Percentiles rank a stretch among this genome's conserved stretches.
These are phyloP conservation scores for Starmerella powellii DNA, from an alignment of 805 yeast genomes.

Conservation along the genomic window DNA sequence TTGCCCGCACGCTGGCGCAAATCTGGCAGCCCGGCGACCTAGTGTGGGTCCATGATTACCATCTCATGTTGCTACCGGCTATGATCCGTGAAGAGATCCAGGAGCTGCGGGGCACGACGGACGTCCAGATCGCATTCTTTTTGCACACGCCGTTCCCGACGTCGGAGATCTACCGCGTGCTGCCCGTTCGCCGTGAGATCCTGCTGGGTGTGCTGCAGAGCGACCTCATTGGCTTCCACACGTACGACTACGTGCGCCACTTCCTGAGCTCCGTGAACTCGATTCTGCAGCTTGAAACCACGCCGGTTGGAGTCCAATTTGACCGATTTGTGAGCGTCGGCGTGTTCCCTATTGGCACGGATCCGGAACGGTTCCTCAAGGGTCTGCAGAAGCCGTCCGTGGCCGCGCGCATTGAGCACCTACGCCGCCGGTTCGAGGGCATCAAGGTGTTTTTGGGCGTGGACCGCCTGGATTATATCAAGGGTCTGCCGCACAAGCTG, in stretches of 20 bases:
- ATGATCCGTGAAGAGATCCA: conserved; percentile 57
- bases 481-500: conserved; percentile 94
- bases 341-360: conserved; percentile 98
- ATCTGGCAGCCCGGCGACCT: conserved; percentile 70
- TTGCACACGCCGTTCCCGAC: conserved; percentile 97
- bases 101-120: conserved; percentile 30
- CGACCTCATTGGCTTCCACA: conserved; percentile 93
- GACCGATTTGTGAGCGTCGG: conserved; percentile 76
- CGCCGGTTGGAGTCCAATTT: conserved; percentile 82
- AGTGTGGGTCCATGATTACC: conserved; percentile 98
- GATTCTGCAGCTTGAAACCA: conserved; percentile 65
- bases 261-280: conserved; percentile 81
- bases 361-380: conserved; percentile 76
- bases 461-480: conserved; percentile 89
- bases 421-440: conserved; percentile 57
- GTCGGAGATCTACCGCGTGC: conserved; percentile 84
- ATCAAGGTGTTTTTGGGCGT: conserved; percentile 89
- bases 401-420: conserved; percentile 47
- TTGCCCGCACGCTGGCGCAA: conserved; percentile 61
- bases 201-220: conserved; percentile 85
- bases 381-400: conserved; percentile 60
- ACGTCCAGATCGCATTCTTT: conserved; percentile 80
- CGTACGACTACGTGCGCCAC: conserved; percentile 97
- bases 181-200: conserved; percentile 91
- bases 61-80: conserved; percentile 86